These are phyloP conservation scores for Schizopora paradoxa DNA, from an alignment of 1,284 basidiomycete species.

Conservation along the genomic window DNA sequence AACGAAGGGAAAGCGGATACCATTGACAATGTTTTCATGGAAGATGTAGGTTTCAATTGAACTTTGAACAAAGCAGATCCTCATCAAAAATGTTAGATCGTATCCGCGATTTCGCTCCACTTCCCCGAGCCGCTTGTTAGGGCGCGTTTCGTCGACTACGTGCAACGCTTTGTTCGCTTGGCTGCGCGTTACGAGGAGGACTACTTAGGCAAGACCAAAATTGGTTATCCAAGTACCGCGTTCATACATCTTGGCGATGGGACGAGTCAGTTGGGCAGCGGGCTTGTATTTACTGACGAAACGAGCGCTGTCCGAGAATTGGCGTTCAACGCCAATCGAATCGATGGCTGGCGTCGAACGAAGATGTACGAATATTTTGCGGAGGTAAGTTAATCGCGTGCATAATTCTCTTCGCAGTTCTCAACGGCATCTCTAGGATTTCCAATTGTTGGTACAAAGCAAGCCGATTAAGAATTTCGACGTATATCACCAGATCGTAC, in stretches of 20 bases:
- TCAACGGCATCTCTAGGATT: slow-evolving; percentile 41
- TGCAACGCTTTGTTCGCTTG: slow-evolving; percentile 66
- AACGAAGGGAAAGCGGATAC: slow-evolving; percentile 60
- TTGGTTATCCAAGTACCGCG: slow-evolving; percentile 52
- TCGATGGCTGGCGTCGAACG: slow-evolving; percentile 77
- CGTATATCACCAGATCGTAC: slow-evolving; percentile 64
- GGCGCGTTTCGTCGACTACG: slow-evolving; percentile 73
- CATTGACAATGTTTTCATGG: slow-evolving; percentile 82
- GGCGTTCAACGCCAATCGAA: slow-evolving; percentile 60
- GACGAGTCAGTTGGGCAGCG: slow-evolving; percentile 52
- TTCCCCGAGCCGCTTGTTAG: slow-evolving; percentile 79
- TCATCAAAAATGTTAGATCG: slow-evolving; percentile 41
- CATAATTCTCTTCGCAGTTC: background rate
- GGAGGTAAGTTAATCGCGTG: slow-evolving; percentile 38
- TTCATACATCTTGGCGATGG: slow-evolving; percentile 39
- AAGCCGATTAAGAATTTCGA: slow-evolving; percentile 63
- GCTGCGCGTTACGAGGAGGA: slow-evolving; percentile 79
- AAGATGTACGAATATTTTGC: slow-evolving; percentile 59
- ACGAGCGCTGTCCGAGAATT: slow-evolving; percentile 53
- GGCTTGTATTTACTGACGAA: slow-evolving; percentile 67
- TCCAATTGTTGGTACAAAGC: slow-evolving; percentile 38
- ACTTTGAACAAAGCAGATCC: background rate
- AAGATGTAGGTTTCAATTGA: slow-evolving; percentile 60
- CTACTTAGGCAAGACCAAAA: slow-evolving; percentile 53
- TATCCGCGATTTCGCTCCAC: slow-evolving; percentile 66